phyloP scores from a whole-genome alignment of 306 rosid species.

The Mimosa bimucronata region DNA sequence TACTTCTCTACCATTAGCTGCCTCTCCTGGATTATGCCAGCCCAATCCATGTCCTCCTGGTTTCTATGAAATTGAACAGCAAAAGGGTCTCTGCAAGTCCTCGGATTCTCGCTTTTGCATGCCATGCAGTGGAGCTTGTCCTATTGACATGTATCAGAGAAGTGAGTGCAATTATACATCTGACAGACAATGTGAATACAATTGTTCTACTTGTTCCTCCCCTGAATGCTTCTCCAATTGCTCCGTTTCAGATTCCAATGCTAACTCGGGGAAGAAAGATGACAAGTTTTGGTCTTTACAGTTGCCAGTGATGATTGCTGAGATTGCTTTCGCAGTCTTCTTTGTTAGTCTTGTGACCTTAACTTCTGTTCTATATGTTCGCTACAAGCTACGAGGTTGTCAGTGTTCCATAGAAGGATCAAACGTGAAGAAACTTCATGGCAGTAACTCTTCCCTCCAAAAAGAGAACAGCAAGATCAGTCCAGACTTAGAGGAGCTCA shows the following conservation, averaged over 20 bases:
- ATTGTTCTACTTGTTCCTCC: constrained; percentile 64
- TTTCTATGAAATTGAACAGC: constrained; percentile 59
- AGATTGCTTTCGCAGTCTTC: constrained; percentile 45
- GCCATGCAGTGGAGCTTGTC: constrained; percentile 75
- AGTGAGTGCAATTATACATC: constrained; percentile 54
- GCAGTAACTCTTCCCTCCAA: constrained; percentile 46
- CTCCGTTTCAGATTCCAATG: constrained; percentile 32
- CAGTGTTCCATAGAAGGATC: constrained; percentile 31
- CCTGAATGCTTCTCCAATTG: constrained; percentile 48
- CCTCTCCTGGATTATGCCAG: constrained; percentile 69
- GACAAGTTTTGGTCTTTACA: constrained; percentile 26
- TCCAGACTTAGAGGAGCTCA: constrained; percentile 54
- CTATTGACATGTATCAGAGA: constrained; percentile 71
- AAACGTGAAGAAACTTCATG: constrained; percentile 46
- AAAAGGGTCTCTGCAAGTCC: constrained; percentile 57
- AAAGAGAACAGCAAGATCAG: constrained; percentile 58
- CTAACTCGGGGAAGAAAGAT: neutral
- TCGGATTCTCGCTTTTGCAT: constrained; percentile 61
- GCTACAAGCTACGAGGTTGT: constrained; percentile 61
- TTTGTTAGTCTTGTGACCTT: constrained; percentile 48
- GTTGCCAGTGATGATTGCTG: constrained; percentile 17
- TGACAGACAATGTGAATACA: constrained; percentile 79
- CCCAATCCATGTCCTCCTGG: constrained; percentile 72
- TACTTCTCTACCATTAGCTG: constrained; percentile 76
- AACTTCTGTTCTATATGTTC: constrained; percentile 71